Percentiles rank a stretch among this genome's conserved stretches.
phyloP scores from a whole-genome alignment of 1,284 basidiomycete genomes.

The Abortiporus biennis region DNA sequence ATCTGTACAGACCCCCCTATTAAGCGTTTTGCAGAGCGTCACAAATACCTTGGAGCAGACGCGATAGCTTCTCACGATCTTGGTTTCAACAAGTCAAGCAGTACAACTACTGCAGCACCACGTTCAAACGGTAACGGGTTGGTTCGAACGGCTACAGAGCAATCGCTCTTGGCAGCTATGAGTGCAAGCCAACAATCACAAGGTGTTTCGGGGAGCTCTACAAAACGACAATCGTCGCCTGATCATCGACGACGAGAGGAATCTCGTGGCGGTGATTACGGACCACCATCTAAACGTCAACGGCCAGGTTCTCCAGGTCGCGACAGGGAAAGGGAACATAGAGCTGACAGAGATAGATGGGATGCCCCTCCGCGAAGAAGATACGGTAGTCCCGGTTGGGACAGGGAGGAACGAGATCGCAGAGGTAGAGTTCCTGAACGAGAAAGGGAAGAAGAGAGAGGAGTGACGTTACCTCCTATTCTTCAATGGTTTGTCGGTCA shows the following conservation, averaged over 20 bases:
- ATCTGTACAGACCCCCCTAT: constrained; percentile 69
- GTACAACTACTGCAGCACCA: too few species aligned
- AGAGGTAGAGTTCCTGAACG: constrained; percentile 35
- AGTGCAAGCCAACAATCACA: constrained; percentile 7
- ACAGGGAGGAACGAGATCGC: constrained; percentile 36
- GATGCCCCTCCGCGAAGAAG: constrained; percentile 40
- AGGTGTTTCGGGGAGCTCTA: constrained; percentile 10
- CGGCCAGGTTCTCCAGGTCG: constrained; percentile 42
- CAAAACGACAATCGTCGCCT: constrained; percentile 46
- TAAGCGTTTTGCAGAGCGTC: constrained; percentile 87
- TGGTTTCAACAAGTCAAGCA: constrained; percentile 56
- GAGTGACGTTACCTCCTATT: constrained; percentile 56
- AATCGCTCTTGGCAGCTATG: constrained; percentile 28
- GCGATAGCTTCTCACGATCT: constrained; percentile 87
- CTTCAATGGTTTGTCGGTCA: constrained; percentile 79
- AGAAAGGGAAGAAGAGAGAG: constrained; percentile 52
- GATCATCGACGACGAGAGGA: constrained; percentile 41
- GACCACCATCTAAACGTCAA: constrained; percentile 44
- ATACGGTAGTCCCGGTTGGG: constrained; percentile 42
- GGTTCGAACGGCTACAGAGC: constrained; percentile 42
- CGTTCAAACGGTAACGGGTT: constrained; percentile 22
- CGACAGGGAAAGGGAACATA: constrained; percentile 33
- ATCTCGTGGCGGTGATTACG: constrained; percentile 30
- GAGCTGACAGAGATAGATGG: constrained; percentile 30
- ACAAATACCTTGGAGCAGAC: constrained; percentile 85